Evolutionary conservation across 2,329 filamentous ascomycete species (phyloP), one percentile per base, ranked within the genome.

Genomic region (Daldinia eschscholtzii): DNA sequence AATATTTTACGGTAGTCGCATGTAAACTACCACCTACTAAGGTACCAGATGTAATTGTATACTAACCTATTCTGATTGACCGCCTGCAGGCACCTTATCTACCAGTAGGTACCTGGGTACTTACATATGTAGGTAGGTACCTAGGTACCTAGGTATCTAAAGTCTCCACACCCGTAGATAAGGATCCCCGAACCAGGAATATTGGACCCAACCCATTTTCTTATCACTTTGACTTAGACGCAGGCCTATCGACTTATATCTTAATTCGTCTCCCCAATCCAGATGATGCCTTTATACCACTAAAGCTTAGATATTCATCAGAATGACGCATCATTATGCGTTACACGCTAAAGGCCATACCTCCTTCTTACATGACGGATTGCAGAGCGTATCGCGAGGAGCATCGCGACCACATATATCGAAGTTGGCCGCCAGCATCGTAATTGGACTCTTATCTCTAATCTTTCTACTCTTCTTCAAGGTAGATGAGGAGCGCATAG

Each of bases 301-400:
- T 20, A 5, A 50, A 6, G 20, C 13, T 4, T 23, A 23, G 20
- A 23, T 23, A 37, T 48, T 33, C 18, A 58, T 37, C 52, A 64
- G 42, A 56, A 71, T 71, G 64, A 55, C 48, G 39, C 63, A 63
- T 13, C 13, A 41, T 56, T 30, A 48, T n/a, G 6, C 28, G 15
- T 12, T 37, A n/a, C 44, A 58, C 44, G 10, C 44, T 6, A 67
- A 70, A 37, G 57, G 41, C 13, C 50, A 52, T 41, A 15, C 7
- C 6, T 26, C 46, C 13, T 56, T 35, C 23, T 46, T 26, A 23
- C 35, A 18, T 5, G 6, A 15, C 5, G 28, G 13, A 23, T 6
- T n/a, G 18, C 39, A 10, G 26, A 52, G 48, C 10, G 53, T 48
- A 55, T 57, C 67, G 13, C 59, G 42, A 58, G 52, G 63, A 13